Percentiles rank a stretch among this genome's conserved stretches.
Evolutionary conservation across 2,329 filamentous ascomycete species (phyloP).

Genomic region (Zymoseptoria tritici): DNA sequence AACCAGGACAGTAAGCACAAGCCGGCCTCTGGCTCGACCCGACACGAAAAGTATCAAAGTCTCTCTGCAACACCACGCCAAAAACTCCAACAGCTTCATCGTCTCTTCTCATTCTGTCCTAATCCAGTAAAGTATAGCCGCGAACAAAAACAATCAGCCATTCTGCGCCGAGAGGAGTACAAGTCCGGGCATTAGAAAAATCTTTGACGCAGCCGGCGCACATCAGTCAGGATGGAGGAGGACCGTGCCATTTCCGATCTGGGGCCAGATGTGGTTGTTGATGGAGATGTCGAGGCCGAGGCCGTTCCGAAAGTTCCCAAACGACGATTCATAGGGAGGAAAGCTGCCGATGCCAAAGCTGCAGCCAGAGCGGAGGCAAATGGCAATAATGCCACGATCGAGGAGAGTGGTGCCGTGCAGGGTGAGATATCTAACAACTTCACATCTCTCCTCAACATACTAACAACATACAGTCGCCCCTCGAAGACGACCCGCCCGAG

Average conservation of each 20-base stretch:
- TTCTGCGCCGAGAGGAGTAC: not conserved
- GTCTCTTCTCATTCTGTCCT: not conserved
- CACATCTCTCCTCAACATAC: not conserved
- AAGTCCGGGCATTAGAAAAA: not conserved
- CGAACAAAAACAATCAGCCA: not conserved
- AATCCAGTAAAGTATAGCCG: not conserved
- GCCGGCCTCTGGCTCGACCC: not conserved
- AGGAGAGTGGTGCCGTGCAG: constrained; percentile 61
- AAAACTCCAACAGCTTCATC: not conserved
- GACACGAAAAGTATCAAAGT: not conserved
- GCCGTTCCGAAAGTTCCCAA: constrained; percentile 63
- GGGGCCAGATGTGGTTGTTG: constrained; percentile 60
- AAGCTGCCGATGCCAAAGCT: constrained; percentile 59
- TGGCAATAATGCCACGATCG: constrained; percentile 37
- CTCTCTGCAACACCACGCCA: not conserved
- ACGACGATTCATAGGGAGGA: constrained; percentile 83
- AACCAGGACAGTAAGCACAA: not conserved
- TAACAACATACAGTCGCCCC: constrained; percentile 51
- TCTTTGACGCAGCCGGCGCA: not conserved
- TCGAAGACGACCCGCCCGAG: constrained; percentile 63
- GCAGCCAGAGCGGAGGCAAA: constrained; percentile 34
- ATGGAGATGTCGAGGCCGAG: constrained; percentile 43
- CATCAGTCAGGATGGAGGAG: constrained; percentile 59
- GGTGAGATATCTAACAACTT: constrained; percentile 39
- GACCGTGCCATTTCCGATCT: constrained; percentile 65